These are phyloP conservation scores for Jamesozyma spencerorum DNA, from an alignment of 805 yeast genomes.

Conservation along the genomic window DNA sequence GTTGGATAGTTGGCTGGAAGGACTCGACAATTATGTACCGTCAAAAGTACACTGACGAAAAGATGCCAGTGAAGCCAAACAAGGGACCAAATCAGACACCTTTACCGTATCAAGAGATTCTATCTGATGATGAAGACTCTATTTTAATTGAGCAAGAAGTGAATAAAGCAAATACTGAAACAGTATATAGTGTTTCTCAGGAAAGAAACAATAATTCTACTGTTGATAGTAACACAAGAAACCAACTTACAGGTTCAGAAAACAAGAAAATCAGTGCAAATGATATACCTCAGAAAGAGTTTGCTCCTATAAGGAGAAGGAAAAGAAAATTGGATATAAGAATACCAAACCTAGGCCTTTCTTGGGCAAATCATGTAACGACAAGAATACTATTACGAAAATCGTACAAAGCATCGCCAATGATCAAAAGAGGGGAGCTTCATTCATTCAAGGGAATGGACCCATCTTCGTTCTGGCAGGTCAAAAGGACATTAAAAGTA, in stretches of 20 bases:
- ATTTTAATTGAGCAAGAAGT: constrained; percentile 18
- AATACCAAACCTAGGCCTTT: constrained; percentile 46
- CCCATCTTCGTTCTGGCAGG: constrained; percentile 26
- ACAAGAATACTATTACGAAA: constrained; percentile 41
- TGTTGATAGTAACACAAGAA: background rate
- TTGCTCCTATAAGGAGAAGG: constrained; percentile 6
- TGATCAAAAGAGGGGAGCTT: constrained; percentile 23
- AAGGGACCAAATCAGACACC: background rate
- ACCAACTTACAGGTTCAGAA: too few relatives aligned
- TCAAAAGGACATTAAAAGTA: constrained; percentile 31
- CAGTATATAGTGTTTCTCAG: background rate
- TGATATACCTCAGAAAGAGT: too few relatives aligned
- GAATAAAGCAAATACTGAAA: constrained; percentile 5
- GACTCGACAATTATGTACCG: constrained; percentile 30
- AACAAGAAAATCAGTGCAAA: too few relatives aligned
- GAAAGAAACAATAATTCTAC: background rate
- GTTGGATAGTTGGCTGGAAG: constrained; percentile 74
- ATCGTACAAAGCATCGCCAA: constrained; percentile 33
- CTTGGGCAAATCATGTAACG: constrained; percentile 45
- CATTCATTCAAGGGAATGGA: constrained; percentile 28
- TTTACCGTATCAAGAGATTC: constrained; percentile 5
- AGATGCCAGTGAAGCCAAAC: background rate
- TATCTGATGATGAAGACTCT: constrained; percentile 27
- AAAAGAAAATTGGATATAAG: constrained; percentile 29
- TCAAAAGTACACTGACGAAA: constrained; percentile 12